These are phyloP conservation scores for Zoysia matrella DNA, from an alignment of 202 grass and related monocot genomes.

Conservation along the genomic window DNA sequence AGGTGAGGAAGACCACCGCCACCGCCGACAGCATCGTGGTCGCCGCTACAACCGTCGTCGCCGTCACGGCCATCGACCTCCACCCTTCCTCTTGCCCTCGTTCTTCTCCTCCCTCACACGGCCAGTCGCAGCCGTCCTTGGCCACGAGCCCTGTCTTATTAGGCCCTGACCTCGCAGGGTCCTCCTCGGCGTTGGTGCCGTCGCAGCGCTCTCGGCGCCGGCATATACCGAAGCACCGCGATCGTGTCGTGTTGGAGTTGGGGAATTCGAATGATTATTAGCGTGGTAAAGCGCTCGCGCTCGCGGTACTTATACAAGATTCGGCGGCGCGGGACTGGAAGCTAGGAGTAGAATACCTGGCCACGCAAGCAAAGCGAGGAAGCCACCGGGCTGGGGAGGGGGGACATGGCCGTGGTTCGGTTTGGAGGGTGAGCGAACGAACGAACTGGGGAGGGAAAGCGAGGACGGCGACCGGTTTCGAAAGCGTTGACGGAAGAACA, in stretches of 20 bases:
- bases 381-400: too few relatives aligned
- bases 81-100: not conserved
- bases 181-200: not conserved
- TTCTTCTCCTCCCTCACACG: not conserved
- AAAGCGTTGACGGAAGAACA: slow-evolving; percentile 41
- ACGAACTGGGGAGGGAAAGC: slow-evolving; percentile 43
- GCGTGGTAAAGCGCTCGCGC: slow-evolving; percentile 19
- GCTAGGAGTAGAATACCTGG: slow-evolving; percentile 40
- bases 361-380: not conserved
- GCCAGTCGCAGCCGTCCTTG: not conserved
- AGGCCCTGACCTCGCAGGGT: too few relatives aligned
- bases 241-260: slow-evolving; percentile 27
- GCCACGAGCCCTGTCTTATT: not conserved
- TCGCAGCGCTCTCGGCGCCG: not conserved
- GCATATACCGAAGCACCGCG: not conserved
- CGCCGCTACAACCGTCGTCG: slow-evolving; percentile 25
- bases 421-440: slow-evolving; percentile 49
- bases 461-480: slow-evolving; percentile 54
- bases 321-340: slow-evolving; percentile 1
- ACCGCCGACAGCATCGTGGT: slow-evolving; percentile 21
- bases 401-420: not conserved
- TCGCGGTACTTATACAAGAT: slow-evolving; percentile 50
- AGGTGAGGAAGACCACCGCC: slow-evolving; percentile 58
- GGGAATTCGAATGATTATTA: slow-evolving; percentile 39
- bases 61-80: slow-evolving; percentile 42